Evolutionary conservation across 768 basidiomycete species (phyloP), one percentile per base, ranked within the genome.

Genomic region (Calocera viscosa): DNA sequence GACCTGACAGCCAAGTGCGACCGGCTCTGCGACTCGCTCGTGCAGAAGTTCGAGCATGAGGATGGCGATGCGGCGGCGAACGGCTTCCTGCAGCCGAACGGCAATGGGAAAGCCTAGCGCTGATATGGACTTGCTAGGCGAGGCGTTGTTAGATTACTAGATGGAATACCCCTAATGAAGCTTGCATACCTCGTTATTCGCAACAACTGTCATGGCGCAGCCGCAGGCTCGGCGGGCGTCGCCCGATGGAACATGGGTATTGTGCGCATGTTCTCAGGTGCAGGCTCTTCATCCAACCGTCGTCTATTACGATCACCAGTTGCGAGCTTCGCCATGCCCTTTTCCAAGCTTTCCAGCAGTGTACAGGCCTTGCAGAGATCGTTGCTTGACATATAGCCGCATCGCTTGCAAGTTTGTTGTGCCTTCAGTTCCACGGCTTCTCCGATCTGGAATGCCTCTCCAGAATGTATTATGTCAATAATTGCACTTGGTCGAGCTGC

Each of bases 401-500:
- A 99, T 60, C 92, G 82, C 72, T 85, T 81, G 74, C 96, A 99
- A 17, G 85, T 92, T 78, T 91, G 94, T 74, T 92, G 92, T 75
- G 93, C 89, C 0, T 83, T 83, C 14, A 86, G 86, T 73, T 87
- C 90, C n/a, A 94, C 84, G 69, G 89, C 89, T 60, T 91, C 88
- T 69, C 83, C 85, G 24, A 94, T 79, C 73, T 92, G 90, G 71
- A 94, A 94, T 1, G 90, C 87, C 74, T 97, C 94, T 7, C 94
- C 94, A 0, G 90, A 94, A 75, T 96, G 92, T 32, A 98, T 96
- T 68, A 98, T 95, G 75, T 99, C 96, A 69, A 99, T 91, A 70
- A 99, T 96, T 0, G 91, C 91, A 72, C 89, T 92, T 0, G 96
- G 94, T 14, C 96, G 83, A 24, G 94, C 88, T 0, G 89, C 91